These are phyloP conservation scores for Symbiotaphrina buchneri DNA, from an alignment of 495 filamentous ascomycete species.

Conservation along the genomic window DNA sequence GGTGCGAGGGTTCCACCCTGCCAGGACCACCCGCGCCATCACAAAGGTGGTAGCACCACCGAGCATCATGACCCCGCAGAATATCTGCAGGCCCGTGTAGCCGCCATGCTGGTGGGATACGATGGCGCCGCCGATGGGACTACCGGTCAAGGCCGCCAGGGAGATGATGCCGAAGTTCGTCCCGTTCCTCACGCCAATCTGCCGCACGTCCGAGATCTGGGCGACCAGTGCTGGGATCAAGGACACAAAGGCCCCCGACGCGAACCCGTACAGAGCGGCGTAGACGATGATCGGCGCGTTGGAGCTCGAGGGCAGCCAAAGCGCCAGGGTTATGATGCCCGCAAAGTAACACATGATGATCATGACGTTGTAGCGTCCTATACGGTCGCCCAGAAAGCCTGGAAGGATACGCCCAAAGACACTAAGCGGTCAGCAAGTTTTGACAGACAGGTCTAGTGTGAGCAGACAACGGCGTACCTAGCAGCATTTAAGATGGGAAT, in stretches of 20 bases:
- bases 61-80: conserved; percentile 37
- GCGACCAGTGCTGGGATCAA: conserved; percentile 10
- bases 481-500: conserved; percentile 24
- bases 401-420: conserved; percentile 13
- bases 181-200: conserved; percentile 56
- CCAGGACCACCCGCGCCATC: conserved; percentile 2
- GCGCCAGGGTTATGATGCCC: conserved; percentile 11
- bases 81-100: conserved; percentile 40
- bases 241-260: conserved; percentile 14
- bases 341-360: conserved; percentile 8
- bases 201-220: conserved; percentile 28
- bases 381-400: conserved; percentile 10
- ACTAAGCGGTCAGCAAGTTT: too few species aligned
- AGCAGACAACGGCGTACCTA: conserved; percentile 11
- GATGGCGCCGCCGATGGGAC: conserved; percentile 53
- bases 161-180: conserved; percentile 37
- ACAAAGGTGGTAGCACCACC: conserved; percentile 22
- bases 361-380: conserved; percentile 16
- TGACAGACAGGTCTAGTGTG: too few species aligned
- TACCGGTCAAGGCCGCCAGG: conserved; percentile 42
- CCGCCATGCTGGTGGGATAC: conserved; percentile 26
- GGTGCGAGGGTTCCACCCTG: too few species aligned
- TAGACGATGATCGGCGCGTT: conserved; percentile 12
- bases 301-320: conserved; percentile 12
- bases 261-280: conserved; percentile 13